Evolutionary conservation across 495 filamentous ascomycete species (phyloP).

Genomic region (Aspergillus diversus): DNA sequence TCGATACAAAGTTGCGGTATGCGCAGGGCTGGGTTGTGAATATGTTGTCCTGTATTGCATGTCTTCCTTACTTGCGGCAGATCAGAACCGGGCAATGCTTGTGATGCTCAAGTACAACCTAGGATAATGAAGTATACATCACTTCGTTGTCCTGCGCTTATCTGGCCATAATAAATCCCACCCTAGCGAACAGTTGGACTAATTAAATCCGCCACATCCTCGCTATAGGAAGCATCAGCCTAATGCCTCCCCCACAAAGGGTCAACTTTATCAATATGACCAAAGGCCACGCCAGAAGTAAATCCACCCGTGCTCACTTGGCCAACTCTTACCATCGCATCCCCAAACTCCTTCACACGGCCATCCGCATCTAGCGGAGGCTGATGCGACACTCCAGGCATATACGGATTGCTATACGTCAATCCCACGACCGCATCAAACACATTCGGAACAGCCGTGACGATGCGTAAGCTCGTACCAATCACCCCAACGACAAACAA

Average conservation of each 20-base stretch:
- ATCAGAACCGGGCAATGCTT: too few species aligned
- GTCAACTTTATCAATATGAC: background rate
- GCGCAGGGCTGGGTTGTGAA: too few species aligned
- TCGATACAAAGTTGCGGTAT: too few species aligned
- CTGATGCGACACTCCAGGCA: background rate
- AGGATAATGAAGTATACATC: too few species aligned
- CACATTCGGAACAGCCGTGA: background rate
- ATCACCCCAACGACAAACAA: background rate
- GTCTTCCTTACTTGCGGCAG: too few species aligned
- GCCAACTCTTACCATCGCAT: background rate
- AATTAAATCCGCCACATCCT: too few species aligned
- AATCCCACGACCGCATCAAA: background rate
- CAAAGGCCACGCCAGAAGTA: background rate
- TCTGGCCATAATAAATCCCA: too few species aligned
- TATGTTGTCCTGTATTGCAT: too few species aligned
- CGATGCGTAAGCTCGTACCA: background rate
- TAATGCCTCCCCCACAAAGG: background rate
- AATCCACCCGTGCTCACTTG: background rate
- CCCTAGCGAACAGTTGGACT: too few species aligned
- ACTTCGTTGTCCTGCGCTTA: too few species aligned
- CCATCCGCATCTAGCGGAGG: background rate
- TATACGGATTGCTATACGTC: background rate
- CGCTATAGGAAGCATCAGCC: too few species aligned
- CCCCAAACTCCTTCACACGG: background rate
- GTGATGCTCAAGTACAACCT: too few species aligned